Base-by-base conservation (phyloP, 225 moss, liverwort and hornwort genomes). In the Pseudisothecium myosuroides region DNA sequence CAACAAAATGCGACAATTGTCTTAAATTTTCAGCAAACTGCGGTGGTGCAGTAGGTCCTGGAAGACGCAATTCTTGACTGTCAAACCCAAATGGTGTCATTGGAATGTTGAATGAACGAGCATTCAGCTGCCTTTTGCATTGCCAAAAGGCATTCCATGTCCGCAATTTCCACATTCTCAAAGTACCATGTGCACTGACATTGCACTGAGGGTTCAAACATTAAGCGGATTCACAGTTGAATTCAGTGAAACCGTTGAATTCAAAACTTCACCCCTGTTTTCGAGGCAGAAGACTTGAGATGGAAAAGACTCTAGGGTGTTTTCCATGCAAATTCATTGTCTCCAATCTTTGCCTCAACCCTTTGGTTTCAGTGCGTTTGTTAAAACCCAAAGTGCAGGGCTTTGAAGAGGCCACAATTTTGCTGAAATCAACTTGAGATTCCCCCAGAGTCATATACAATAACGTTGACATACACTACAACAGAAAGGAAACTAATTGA, bases 71-170 rank as follows among this genome's bases (percentile, higher is more conserved):
- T 60, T 61, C 14, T 75, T 20, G 60, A 37, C 47, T 37, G 47
- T 75, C 36, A 27, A 75, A 27, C 37, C 74, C 17, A 47, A 73
- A 34, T 45, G 47, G 18, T 41, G 74, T 17, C 58, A 26, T 43
- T 7, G 31, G 7, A 71, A 41, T 22, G 29, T 22, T 56, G 8
- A 28, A 36, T 39, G 26, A 74, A 45, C 15, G n/a, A 76, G n/a
- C 49, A 20, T 67, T 56, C 94, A 80, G 91, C 88, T 37, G 94
- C 93, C 78, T 92, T 93, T 78, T 90, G 92, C 94, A 74, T 93
- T 59, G 93, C 93, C 55, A 90, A 93, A 66, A 90, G 92, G 24
- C 92, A 94, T 72, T 95, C 94, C 94, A 96, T 95, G 81, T 94
- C 94, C 83, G 93, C 94, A 82, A 94, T 94, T 86, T 94, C 93